Evolutionary conservation across 2,329 filamentous ascomycete genomes (phyloP).

Genomic region (Pseudogymnoascus sp.): DNA sequence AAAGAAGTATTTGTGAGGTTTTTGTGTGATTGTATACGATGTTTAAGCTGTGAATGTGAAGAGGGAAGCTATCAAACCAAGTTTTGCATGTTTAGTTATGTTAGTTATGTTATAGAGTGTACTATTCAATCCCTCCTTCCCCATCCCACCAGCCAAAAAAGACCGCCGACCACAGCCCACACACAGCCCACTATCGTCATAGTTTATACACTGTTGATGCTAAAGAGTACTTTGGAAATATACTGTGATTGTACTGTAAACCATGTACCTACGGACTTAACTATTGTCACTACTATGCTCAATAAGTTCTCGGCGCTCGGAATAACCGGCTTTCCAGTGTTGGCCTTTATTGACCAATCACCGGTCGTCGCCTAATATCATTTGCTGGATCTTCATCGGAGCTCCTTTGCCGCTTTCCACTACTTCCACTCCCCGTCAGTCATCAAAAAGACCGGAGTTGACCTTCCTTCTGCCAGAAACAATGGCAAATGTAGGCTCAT

Average conservation of each 20-base stretch:
- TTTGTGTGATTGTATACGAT: background rate
- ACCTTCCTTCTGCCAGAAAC: slow-evolving; percentile 9
- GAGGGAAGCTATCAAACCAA: background rate
- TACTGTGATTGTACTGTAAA: background rate
- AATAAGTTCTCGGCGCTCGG: slow-evolving; percentile 1
- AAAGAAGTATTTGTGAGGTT: background rate
- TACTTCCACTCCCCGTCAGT: background rate
- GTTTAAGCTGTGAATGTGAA: background rate
- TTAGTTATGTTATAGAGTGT: background rate
- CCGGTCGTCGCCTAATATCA: slow-evolving; percentile 5
- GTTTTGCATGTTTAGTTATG: background rate
- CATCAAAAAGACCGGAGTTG: slow-evolving; percentile 7
- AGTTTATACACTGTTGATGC: background rate
- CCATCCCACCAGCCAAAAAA: background rate
- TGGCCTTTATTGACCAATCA: slow-evolving; percentile 6
- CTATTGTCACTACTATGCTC: background rate
- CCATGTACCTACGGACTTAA: background rate
- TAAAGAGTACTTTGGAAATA: background rate
- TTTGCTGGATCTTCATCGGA: slow-evolving; percentile 9
- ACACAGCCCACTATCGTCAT: slow-evolving; percentile 4
- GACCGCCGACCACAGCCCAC: background rate
- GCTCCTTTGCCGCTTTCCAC: slow-evolving; percentile 5
- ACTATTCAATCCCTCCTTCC: background rate
- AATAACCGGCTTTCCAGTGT: background rate
- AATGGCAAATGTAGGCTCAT: slow-evolving; percentile 25